These are phyloP conservation scores for Claviceps digitariae DNA, from an alignment of 2,329 filamentous ascomycete genomes.

Conservation along the genomic window DNA sequence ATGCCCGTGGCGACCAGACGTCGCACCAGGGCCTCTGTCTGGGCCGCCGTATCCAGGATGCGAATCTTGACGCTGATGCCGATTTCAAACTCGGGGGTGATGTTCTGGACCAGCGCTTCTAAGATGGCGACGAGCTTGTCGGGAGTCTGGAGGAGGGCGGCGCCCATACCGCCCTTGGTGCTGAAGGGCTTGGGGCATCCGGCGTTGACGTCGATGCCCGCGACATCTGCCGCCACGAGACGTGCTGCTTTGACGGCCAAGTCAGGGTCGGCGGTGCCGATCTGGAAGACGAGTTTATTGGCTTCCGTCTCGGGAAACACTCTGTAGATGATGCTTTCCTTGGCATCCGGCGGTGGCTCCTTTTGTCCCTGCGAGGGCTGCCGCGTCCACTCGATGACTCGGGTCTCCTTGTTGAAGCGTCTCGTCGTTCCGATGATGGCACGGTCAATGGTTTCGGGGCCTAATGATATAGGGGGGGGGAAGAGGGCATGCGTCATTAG, in stretches of 20 bases:
- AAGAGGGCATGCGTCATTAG: background rate
- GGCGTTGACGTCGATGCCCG: slow-evolving; percentile 91
- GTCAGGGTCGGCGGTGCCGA: slow-evolving; percentile 75
- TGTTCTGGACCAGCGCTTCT: slow-evolving; percentile 64
- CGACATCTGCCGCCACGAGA: slow-evolving; percentile 74
- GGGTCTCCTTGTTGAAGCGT: slow-evolving; percentile 59
- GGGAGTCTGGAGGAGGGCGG: slow-evolving; percentile 72
- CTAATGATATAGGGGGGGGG: slow-evolving; percentile 23
- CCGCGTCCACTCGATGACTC: slow-evolving; percentile 75
- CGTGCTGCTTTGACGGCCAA: slow-evolving; percentile 73
- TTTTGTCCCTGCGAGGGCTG: slow-evolving; percentile 56
- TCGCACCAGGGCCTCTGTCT: slow-evolving; percentile 66
- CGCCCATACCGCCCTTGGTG: slow-evolving; percentile 88
- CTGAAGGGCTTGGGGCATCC: slow-evolving; percentile 98
- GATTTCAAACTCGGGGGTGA: slow-evolving; percentile 66
- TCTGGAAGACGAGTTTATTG: slow-evolving; percentile 71
- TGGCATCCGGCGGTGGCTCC: slow-evolving; percentile 36
- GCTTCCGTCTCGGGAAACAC: slow-evolving; percentile 68
- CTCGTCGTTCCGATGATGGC: slow-evolving; percentile 80
- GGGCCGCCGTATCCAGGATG: slow-evolving; percentile 60
- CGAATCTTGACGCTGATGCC: slow-evolving; percentile 97
- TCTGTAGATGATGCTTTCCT: slow-evolving; percentile 66
- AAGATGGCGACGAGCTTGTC: slow-evolving; percentile 76
- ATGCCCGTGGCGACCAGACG: slow-evolving; percentile 78
- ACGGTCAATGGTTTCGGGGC: slow-evolving; percentile 87